phyloP scores from a whole-genome alignment of 2,329 filamentous ascomycete genomes.

The Neonectria magnoliae region DNA sequence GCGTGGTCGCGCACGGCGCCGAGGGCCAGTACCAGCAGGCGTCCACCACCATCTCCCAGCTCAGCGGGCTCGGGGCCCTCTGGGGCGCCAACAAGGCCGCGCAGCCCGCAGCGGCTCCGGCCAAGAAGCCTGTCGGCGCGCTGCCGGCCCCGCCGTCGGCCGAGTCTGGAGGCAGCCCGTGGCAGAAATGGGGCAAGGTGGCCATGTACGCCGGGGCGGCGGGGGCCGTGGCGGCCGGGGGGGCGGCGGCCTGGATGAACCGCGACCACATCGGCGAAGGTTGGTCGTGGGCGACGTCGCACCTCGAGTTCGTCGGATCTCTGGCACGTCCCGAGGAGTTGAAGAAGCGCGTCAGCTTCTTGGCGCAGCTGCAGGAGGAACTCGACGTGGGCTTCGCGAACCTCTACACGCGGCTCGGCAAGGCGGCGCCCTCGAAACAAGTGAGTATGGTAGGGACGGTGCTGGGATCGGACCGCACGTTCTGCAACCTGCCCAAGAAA shows the following conservation, averaged over 20 bases:
- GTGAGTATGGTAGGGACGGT: conserved; percentile 65
- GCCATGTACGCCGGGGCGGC: conserved; percentile 89
- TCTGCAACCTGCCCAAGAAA: conserved; percentile 81
- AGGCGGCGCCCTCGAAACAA: conserved; percentile 67
- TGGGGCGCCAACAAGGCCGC: conserved; percentile 62
- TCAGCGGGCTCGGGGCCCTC: conserved; percentile 74
- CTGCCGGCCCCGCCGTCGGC: conserved; percentile 45
- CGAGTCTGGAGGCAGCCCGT: conserved; percentile 52
- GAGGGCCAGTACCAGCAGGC: conserved; percentile 83
- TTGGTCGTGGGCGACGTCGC: conserved; percentile 84
- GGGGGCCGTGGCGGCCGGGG: conserved; percentile 81
- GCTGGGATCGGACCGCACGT: conserved; percentile 79
- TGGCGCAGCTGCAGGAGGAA: conserved; percentile 72
- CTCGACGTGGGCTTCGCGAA: conserved; percentile 83
- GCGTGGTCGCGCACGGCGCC: conserved; percentile 85
- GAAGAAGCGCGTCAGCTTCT: conserved; percentile 73
- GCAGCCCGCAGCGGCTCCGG: conserved; percentile 43
- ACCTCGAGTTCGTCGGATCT: conserved; percentile 93
- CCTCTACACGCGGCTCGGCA: conserved; percentile 85
- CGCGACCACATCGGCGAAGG: conserved; percentile 81
- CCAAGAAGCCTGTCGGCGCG: conserved; percentile 33
- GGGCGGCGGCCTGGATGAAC: conserved; percentile 86
- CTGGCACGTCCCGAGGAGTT: conserved; percentile 86
- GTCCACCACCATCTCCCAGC: conserved; percentile 74
- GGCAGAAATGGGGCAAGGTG: conserved; percentile 85